These are phyloP conservation scores for Hypoxylon sp. DNA, from an alignment of 2,329 filamentous ascomycete species.

Conservation along the genomic window DNA sequence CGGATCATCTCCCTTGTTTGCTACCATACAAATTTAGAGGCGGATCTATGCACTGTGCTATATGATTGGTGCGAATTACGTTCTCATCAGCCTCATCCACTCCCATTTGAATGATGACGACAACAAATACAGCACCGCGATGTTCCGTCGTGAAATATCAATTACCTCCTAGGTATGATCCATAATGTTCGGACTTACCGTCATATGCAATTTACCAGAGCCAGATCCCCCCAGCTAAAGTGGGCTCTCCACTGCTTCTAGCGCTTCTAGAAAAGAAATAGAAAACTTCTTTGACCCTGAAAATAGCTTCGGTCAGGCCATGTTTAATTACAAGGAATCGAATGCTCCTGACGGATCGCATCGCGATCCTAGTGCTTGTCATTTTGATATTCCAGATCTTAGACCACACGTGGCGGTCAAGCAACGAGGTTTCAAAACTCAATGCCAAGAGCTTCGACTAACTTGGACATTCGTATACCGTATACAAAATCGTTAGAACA, in stretches of 20 bases:
- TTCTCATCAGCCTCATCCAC: slow-evolving; percentile 20
- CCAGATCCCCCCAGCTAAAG: slow-evolving; percentile 15
- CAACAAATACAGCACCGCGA: slow-evolving; percentile 10
- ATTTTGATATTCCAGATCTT: slow-evolving; percentile 27
- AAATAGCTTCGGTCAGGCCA: slow-evolving; percentile 30
- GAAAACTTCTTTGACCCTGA: slow-evolving; percentile 17
- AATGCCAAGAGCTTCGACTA: not conserved
- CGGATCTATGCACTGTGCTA: slow-evolving; percentile 7
- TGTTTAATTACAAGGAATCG: slow-evolving; percentile 29
- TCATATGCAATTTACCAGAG: slow-evolving; percentile 31
- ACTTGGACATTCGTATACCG: not conserved
- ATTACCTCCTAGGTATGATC: not conserved
- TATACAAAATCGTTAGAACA: too few relatives aligned
- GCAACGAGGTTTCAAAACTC: not conserved
- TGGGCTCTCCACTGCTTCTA: slow-evolving; percentile 42
- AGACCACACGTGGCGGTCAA: not conserved
- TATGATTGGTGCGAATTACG: slow-evolving; percentile 15
- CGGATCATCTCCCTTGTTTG: slow-evolving; percentile 1
- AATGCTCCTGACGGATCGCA: slow-evolving; percentile 23
- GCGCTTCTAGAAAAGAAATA: slow-evolving; percentile 43
- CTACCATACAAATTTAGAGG: slow-evolving; percentile 10
- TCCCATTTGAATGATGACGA: slow-evolving; percentile 13
- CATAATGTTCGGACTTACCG: slow-evolving; percentile 36
- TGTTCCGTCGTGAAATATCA: slow-evolving; percentile 2
- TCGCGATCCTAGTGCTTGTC: slow-evolving; percentile 27